Conservation (phyloP, 176 grass and related monocot genomes). For the Eleusine coracana region DNA sequence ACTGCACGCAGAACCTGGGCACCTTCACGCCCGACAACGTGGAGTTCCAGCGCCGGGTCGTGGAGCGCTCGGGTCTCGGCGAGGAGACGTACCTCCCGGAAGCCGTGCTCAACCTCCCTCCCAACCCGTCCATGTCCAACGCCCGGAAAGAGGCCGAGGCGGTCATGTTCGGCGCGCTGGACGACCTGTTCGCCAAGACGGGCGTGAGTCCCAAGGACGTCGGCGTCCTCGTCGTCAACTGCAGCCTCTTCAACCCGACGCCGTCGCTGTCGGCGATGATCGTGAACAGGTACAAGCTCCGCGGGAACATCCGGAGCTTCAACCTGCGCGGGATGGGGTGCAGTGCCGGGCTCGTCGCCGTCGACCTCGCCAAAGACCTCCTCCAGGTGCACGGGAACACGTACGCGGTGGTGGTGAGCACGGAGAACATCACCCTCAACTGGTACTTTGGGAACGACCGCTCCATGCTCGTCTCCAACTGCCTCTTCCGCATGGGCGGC, state of each 20-base stretch:
- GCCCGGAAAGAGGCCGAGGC: constrained; percentile 46
- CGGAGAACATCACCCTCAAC: constrained; percentile 68
- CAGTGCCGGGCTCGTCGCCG: constrained; percentile 55
- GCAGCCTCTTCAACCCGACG: constrained; percentile 64
- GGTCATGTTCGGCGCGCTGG: constrained; percentile 69
- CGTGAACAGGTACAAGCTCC: constrained; percentile 52
- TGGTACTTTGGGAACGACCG: constrained; percentile 64
- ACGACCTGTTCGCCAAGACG: constrained; percentile 54
- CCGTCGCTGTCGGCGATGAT: constrained; percentile 61
- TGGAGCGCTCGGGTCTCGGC: constrained; percentile 63
- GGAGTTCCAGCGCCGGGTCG: constrained; percentile 64
- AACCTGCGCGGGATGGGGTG: constrained; percentile 70
- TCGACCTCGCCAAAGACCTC: constrained; percentile 61
- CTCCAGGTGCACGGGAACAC: constrained; percentile 46
- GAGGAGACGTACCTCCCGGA: constrained; percentile 62
- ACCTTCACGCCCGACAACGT: constrained; percentile 61
- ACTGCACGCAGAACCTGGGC: constrained; percentile 46
- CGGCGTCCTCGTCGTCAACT: constrained; percentile 56
- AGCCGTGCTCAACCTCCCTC: constrained; percentile 53
- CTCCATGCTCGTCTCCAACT: constrained; percentile 65
- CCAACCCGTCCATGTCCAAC: constrained; percentile 51
- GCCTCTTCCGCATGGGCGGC: constrained; percentile 64
- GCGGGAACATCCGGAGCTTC: constrained; percentile 50
- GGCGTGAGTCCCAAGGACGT: constrained; percentile 48
- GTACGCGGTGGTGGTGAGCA: constrained; percentile 61